Conservation (phyloP, 2,329 filamentous ascomycete species). For the Lachnellula suecica region DNA sequence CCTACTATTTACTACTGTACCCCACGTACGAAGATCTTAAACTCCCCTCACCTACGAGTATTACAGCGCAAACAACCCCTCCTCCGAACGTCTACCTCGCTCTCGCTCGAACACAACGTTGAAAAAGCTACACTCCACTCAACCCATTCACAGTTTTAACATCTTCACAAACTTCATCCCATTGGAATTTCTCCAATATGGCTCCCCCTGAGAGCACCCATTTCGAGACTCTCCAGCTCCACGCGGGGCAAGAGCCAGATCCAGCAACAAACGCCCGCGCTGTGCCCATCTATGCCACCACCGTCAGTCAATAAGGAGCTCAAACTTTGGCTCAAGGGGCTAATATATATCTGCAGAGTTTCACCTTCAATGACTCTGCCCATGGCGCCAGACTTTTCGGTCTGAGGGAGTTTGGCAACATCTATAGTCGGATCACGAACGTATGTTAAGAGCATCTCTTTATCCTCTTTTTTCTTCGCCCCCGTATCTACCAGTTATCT, state of each 20-base stretch:
- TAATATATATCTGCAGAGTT: conserved; percentile 59
- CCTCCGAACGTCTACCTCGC: not conserved
- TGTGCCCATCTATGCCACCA: conserved; percentile 93
- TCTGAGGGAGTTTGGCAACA: conserved; percentile 92
- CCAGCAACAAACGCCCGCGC: conserved; percentile 81
- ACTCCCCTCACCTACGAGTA: not conserved
- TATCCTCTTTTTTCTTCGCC: not conserved
- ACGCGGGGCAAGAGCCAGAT: conserved; percentile 83
- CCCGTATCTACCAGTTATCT: not conserved
- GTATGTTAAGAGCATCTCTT: conserved; percentile 41
- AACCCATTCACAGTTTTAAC: not conserved
- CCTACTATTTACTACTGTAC: not conserved
- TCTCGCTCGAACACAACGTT: not conserved
- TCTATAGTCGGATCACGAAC: conserved; percentile 97
- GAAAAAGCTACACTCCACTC: no score
- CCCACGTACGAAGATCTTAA: not conserved
- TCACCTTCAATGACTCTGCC: conserved; percentile 90
- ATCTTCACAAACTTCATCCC: not conserved
- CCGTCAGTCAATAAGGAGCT: conserved; percentile 41
- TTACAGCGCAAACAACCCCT: not conserved
- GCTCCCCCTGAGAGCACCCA: conserved; percentile 48
- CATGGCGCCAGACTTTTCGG: conserved; percentile 94
- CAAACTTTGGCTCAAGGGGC: not conserved
- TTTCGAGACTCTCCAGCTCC: conserved; percentile 84
- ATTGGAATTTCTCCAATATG: conserved; percentile 17